phyloP scores from a whole-genome alignment of 2,329 filamentous ascomycete species.

The Setomelanomma holmii region DNA sequence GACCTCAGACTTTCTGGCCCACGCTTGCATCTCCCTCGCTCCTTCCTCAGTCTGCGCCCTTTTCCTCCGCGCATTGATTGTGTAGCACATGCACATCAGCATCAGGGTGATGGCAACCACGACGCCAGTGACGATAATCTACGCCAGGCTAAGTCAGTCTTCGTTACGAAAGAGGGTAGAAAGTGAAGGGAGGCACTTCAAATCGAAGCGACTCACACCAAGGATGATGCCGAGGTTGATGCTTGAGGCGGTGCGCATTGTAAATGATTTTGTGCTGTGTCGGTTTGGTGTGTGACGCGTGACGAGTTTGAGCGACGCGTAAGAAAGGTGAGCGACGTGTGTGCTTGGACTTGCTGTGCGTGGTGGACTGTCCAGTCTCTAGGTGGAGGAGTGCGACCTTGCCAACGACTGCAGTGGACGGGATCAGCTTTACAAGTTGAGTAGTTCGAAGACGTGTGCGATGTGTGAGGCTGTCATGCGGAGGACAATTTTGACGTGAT shows the following conservation, averaged over 20 bases:
- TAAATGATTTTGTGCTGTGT: too few species aligned
- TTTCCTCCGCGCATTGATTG: background rate
- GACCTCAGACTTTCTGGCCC: too few species aligned
- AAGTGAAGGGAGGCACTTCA: background rate
- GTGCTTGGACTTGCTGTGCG: background rate
- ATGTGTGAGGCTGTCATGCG: too few species aligned
- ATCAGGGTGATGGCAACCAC: background rate
- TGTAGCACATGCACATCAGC: background rate
- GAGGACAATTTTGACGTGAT: background rate
- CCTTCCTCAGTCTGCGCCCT: background rate
- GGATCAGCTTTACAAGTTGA: too few species aligned
- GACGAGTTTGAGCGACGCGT: too few species aligned
- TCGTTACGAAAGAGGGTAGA: background rate
- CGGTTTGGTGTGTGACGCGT: too few species aligned
- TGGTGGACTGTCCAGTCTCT: background rate
- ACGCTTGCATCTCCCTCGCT: background rate
- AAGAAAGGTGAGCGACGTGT: background rate
- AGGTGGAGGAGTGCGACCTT: too few species aligned
- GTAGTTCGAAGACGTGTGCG: too few species aligned
- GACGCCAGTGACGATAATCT: background rate
- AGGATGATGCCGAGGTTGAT: background rate
- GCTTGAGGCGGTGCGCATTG: background rate
- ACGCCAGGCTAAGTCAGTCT: background rate
- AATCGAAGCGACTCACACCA: background rate
- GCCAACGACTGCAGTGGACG: too few species aligned